Base-by-base conservation (phyloP, 106 monocot genomes). In the Gastrodia elata region DNA sequence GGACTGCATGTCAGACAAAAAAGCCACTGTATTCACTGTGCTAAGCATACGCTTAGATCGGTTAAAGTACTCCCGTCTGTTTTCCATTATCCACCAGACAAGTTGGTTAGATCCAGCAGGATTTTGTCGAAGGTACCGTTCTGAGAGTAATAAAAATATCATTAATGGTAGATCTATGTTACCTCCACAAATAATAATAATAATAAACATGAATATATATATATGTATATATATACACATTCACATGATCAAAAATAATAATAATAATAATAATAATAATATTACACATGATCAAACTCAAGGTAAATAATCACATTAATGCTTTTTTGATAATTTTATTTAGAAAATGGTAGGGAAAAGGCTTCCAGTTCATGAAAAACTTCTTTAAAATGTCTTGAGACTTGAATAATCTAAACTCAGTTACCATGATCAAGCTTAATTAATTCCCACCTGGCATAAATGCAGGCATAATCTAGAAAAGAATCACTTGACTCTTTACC, bases 1-100 rank as follows among this genome's bases (percentile, higher is more conserved):
- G 44, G 86, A 89, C 74, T 94, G 94, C 34, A 75, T 74, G 0
- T 84, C 80, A 25, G 94, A 87, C 37, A 94, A 83, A 69, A 94
- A 94, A 27, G 77, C 37, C 48, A 94, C 49, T 70, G 77, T 87
- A 72, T 89, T 91, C 48, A 94, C 94, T 64, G 77, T 76, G 77
- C 80, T 73, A 28, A 94, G 91, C 74, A 91, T 43, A 80, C 75
- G 77, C 82, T 87, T 94, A 77, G 94, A 89, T 39, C 94, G 64
- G 67, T 91, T 85, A 78, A 91, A 94, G 67, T 94, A 94, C 44
- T 89, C 94, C 38, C 83, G 81, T 22, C 94, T 73, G 71, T 94
- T 94, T 73, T 94, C 94, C 94, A 94, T 94, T 77, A 94, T 94
- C 94, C 91, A 94, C 94, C 94, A 91, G 71, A 94, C 77, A 69